These are phyloP conservation scores for Lactarius psammicola DNA, from an alignment of 768 basidiomycete species.

Conservation along the genomic window DNA sequence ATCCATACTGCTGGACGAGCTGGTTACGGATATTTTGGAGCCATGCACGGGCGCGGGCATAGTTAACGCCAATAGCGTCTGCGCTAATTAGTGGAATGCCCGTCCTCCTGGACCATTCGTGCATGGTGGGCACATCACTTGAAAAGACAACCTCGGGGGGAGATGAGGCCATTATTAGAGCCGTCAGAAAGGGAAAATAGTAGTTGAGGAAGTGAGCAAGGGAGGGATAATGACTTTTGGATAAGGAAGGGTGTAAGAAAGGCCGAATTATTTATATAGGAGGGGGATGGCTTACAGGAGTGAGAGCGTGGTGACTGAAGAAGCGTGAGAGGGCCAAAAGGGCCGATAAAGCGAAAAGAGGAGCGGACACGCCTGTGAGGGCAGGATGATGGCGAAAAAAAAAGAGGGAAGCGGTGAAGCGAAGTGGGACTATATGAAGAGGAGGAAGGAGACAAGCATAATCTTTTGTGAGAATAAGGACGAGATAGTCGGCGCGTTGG, in stretches of 20 bases:
- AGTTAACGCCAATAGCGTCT: constrained; percentile 75
- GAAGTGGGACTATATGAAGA: constrained; percentile 29
- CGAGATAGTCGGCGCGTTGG: constrained; percentile 41
- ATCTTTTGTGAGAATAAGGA: constrained; percentile 45
- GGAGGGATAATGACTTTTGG: constrained; percentile 16
- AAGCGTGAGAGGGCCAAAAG: constrained; percentile 21
- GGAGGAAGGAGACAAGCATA: constrained; percentile 34
- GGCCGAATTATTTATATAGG: constrained; percentile 22
- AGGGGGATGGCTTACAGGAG: constrained; percentile 25
- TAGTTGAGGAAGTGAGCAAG: constrained; percentile 21
- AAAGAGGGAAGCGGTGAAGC: constrained; percentile 22
- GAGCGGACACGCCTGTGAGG: constrained; percentile 23
- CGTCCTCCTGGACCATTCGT: constrained; percentile 77
- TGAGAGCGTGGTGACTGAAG: constrained; percentile 23
- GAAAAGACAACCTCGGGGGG: constrained; percentile 70
- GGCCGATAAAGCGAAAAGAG: constrained; percentile 7
- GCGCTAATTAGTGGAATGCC: constrained; percentile 80
- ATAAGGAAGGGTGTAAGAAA: constrained; percentile 16
- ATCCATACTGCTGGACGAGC: constrained; percentile 67
- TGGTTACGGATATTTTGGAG: constrained; percentile 58
- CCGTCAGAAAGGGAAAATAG: constrained; percentile 24
- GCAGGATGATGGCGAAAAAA: constrained; percentile 21
- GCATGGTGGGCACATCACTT: constrained; percentile 77
- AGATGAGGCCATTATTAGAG: constrained; percentile 33
- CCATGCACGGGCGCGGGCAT: constrained; percentile 80